Evolutionary conservation across 1,284 basidiomycete genomes (phyloP).

Genomic region (Rhodotorula sp.): DNA sequence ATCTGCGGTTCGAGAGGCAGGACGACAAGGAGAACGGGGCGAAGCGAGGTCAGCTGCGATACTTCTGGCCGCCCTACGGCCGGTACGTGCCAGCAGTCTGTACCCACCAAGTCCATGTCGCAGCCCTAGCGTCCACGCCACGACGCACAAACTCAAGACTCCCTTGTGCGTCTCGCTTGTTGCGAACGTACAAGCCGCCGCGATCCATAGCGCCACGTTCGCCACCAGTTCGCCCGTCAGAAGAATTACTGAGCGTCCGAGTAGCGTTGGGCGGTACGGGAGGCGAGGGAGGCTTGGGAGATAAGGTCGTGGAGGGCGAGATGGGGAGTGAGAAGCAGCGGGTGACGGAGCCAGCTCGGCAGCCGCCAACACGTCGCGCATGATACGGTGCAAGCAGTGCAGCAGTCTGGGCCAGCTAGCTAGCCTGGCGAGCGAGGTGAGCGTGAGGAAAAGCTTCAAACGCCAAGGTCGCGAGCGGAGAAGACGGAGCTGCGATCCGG

Average conservation of each 20-base stretch:
- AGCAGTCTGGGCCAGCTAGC: no score
- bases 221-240: slow-evolving; percentile 42
- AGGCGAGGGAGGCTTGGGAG: neutral
- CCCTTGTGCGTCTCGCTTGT: slow-evolving; percentile 17
- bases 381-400: no score
- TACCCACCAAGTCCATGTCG: slow-evolving; percentile 48
- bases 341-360: no score
- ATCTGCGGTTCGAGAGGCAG: slow-evolving; percentile 39
- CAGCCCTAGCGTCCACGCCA: slow-evolving; percentile 50
- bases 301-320: neutral
- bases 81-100: no score
- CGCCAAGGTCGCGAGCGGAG: neutral
- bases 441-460: no score
- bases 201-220: slow-evolving; percentile 47
- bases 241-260: slow-evolving; percentile 45
- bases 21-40: neutral
- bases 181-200: slow-evolving; percentile 45
- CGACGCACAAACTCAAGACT: slow-evolving; percentile 44
- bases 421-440: no score
- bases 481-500: neutral
- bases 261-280: slow-evolving; percentile 43
- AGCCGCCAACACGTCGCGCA: no score
- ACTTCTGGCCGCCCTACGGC: slow-evolving; percentile 25
- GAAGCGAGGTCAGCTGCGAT: neutral
- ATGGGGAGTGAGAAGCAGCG: no score